Percentiles rank a stretch among this genome's conserved stretches.
These are phyloP conservation scores for Plasmodium sp. DNA, from an alignment of 169 alveolate genomes.

Conservation along the genomic window DNA sequence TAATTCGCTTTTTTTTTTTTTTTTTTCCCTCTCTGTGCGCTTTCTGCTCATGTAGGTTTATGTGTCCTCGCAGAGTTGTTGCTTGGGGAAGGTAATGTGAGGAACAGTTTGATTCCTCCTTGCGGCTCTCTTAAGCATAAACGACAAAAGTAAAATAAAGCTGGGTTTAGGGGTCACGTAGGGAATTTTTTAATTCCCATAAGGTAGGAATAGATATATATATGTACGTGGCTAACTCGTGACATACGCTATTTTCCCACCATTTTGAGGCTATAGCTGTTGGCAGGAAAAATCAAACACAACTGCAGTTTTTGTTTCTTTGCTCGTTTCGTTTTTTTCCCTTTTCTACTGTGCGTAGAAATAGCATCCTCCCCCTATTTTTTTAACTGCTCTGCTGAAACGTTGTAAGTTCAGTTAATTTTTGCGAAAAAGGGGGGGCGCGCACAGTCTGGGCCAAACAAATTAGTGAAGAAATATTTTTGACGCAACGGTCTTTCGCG, in stretches of 20 bases:
- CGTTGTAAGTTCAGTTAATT: background rate
- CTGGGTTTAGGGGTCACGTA: background rate
- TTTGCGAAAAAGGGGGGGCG: background rate
- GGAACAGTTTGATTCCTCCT: background rate
- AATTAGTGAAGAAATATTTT: background rate
- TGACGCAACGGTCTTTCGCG: conserved; percentile 18
- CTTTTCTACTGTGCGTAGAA: background rate
- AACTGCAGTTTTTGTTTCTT: background rate
- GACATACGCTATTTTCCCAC: background rate
- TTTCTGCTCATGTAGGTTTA: background rate
- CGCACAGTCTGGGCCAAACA: background rate
- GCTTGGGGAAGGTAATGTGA: background rate
- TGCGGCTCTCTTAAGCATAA: background rate
- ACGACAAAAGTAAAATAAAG: background rate
- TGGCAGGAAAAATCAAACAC: background rate
- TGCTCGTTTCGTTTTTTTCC: background rate
- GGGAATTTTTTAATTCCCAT: background rate
- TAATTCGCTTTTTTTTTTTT: background rate
- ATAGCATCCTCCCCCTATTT: background rate
- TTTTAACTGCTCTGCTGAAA: background rate
- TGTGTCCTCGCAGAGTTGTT: background rate
- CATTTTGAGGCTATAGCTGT: background rate
- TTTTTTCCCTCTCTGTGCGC: background rate
- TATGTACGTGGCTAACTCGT: background rate
- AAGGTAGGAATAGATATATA: background rate